Evolutionary conservation across 1,284 basidiomycete genomes (phyloP).

Genomic region (Ganoderma multipileum): DNA sequence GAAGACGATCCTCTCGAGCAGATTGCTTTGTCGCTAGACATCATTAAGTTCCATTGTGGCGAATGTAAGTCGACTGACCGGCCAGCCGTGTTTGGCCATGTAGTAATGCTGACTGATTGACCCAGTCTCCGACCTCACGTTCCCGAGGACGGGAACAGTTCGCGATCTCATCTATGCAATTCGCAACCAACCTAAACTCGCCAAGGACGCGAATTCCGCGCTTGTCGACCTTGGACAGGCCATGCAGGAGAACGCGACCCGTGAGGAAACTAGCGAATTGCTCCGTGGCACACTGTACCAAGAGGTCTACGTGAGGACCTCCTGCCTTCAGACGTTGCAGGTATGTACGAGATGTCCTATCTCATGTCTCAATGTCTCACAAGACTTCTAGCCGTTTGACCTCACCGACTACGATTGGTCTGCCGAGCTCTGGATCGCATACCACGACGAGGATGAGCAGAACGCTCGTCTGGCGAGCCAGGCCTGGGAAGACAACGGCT

Average conservation of each 20-base stretch:
- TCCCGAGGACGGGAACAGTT: conserved; percentile 79
- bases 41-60: conserved; percentile 86
- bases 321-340: conserved; percentile 92
- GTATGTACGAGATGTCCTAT: conserved; percentile 46
- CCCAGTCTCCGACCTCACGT: conserved; percentile 70
- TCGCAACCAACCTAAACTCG: conserved; percentile 80
- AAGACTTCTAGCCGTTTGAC: conserved; percentile 79
- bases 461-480: conserved; percentile 85
- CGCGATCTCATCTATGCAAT: conserved; percentile 81
- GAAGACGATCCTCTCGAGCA: conserved; percentile 90
- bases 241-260: conserved; percentile 71
- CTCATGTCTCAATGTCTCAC: neutral
- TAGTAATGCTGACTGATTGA: conserved; percentile 7
- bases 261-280: conserved; percentile 71
- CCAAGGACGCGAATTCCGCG: conserved; percentile 86
- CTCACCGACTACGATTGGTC: conserved; percentile 95
- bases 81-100: neutral
- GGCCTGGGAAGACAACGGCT: conserved; percentile 96
- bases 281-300: conserved; percentile 83
- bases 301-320: conserved; percentile 89
- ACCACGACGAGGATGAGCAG: conserved; percentile 93
- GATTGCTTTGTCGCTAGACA: conserved; percentile 83
- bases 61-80: conserved; percentile 67
- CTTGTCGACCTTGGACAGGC: conserved; percentile 88
- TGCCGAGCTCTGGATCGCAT: conserved; percentile 88